phyloP scores from a whole-genome alignment of 345 rosid genomes.

The Geranium brycei region DNA sequence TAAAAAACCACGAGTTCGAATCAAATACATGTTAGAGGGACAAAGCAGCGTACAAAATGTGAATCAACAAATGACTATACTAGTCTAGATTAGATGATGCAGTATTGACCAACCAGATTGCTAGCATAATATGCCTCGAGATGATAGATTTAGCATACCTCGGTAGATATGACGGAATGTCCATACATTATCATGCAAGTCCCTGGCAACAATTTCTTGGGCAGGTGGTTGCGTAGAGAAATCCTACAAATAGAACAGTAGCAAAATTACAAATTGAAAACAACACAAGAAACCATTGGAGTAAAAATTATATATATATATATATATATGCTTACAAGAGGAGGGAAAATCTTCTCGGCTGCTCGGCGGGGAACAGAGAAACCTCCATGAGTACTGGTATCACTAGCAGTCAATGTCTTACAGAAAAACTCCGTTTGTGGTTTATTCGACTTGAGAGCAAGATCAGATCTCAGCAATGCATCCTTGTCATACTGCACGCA shows the following conservation, averaged over 20 bases:
- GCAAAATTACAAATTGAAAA: slow-evolving; percentile 5
- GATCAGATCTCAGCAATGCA: slow-evolving; percentile 76
- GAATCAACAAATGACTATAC: neutral
- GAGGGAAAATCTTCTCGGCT: slow-evolving; percentile 88
- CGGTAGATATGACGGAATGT: slow-evolving; percentile 89
- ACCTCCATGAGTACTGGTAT: slow-evolving; percentile 97
- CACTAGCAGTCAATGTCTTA: slow-evolving; percentile 92
- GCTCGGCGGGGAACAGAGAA: slow-evolving; percentile 95
- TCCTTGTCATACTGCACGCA: slow-evolving; percentile 77
- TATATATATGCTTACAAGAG: slow-evolving; percentile 38
- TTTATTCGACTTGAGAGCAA: slow-evolving; percentile 55
- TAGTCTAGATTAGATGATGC: too few species aligned
- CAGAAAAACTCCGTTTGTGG: slow-evolving; percentile 84
- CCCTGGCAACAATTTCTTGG: slow-evolving; percentile 82
- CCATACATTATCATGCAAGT: slow-evolving; percentile 82
- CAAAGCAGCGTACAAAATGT: slow-evolving; percentile 3
- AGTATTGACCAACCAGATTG: too few species aligned
- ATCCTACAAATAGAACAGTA: slow-evolving; percentile 38
- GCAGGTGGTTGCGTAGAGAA: slow-evolving; percentile 92
- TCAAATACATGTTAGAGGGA: neutral
- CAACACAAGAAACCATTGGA: neutral
- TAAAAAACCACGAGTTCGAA: slow-evolving; percentile 10
- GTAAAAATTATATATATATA: neutral
- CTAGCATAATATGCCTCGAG: slow-evolving; percentile 41
- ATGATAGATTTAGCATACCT: slow-evolving; percentile 37